Percentiles rank a stretch among this genome's conserved stretches.
Conservation (phyloP, 345 rosid genomes). For the sweet orange (Citrus sinensis) region DVS_A1.0 CM039165.1:34698001-34698500, state of each 20-base stretch:
- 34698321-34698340: constrained; percentile 94
- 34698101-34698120: no score
- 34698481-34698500: neutral
- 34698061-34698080: neutral
- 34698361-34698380: constrained; percentile 90
- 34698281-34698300: constrained; percentile 79
- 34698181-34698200: neutral
- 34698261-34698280: constrained; percentile 85
- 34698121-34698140: no score
- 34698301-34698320: constrained; percentile 95
- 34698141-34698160: neutral
- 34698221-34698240: constrained; percentile 61
- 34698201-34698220: constrained; percentile 24
- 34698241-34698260: constrained; percentile 67
- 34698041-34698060: neutral
- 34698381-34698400: constrained; percentile 54
- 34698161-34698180: neutral
- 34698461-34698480: neutral
- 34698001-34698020: neutral
- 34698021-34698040: constrained; percentile 14
- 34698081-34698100: no score
- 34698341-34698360: constrained; percentile 85
- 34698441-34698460: neutral
- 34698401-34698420: neutral
- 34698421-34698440: neutral